Percentiles rank a stretch among this genome's conserved stretches.
phyloP scores from a whole-genome alignment of 2,329 filamentous ascomycete species.

The Sphaerulina vaccinii region DNA sequence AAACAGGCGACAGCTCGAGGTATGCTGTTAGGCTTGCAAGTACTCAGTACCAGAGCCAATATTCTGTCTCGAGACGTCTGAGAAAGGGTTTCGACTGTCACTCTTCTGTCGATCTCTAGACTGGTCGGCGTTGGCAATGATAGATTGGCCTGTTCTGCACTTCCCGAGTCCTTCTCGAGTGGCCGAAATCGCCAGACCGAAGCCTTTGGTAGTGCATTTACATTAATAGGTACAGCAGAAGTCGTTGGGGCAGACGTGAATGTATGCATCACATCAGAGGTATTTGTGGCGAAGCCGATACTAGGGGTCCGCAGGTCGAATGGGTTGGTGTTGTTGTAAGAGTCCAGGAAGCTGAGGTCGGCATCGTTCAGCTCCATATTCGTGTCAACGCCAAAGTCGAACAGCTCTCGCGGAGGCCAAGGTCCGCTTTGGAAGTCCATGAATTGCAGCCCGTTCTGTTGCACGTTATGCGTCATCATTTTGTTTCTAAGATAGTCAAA shows the following conservation, averaged over 20 bases:
- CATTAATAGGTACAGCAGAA: slow-evolving; percentile 32
- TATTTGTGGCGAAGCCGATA: slow-evolving; percentile 35
- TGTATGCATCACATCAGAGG: slow-evolving; percentile 37
- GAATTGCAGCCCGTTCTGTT: slow-evolving; percentile 29
- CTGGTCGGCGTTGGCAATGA: slow-evolving; percentile 42
- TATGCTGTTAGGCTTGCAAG: slow-evolving; percentile 53
- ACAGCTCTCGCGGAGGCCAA: slow-evolving; percentile 46
- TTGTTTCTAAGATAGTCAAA: slow-evolving; percentile 38
- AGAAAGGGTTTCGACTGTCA: slow-evolving; percentile 43
- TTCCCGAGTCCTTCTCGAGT: slow-evolving; percentile 37
- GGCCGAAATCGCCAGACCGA: slow-evolving; percentile 49
- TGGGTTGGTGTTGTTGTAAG: slow-evolving; percentile 46
- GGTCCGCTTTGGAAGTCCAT: slow-evolving; percentile 38
- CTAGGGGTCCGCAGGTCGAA: slow-evolving; percentile 40
- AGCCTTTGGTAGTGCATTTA: slow-evolving; percentile 41
- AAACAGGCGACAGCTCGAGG: slow-evolving; percentile 59
- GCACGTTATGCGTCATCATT: slow-evolving; percentile 30
- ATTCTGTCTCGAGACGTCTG: slow-evolving; percentile 56
- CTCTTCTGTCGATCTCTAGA: slow-evolving; percentile 42
- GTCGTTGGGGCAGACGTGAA: slow-evolving; percentile 35
- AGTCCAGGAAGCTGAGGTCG: slow-evolving; percentile 47
- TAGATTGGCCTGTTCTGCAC: slow-evolving; percentile 40
- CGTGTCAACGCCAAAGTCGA: slow-evolving; percentile 47
- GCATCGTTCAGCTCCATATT: slow-evolving; percentile 48
- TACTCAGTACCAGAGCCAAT: slow-evolving; percentile 62